Conservation (phyloP, 2,329 filamentous ascomycete species). For the Monosporascus sp. region DNA sequence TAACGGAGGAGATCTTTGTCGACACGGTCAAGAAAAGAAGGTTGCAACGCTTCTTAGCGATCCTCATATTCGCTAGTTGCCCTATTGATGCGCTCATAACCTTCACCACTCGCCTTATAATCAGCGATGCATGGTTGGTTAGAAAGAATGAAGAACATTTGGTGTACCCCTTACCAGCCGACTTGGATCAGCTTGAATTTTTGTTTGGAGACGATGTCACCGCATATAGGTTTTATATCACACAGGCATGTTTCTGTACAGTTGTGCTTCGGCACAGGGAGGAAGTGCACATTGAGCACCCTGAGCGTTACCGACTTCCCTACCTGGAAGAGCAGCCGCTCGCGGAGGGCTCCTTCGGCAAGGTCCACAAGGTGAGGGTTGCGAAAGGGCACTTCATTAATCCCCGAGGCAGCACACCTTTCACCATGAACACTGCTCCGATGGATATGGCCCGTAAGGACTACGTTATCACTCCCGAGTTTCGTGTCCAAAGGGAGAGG, state of each 20-base stretch:
- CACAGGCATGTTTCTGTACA: conserved; percentile 28
- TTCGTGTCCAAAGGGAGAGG: conserved; percentile 22
- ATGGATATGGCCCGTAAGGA: conserved; percentile 31
- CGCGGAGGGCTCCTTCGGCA: conserved; percentile 28
- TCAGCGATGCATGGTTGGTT: conserved; percentile 2
- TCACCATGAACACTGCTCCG: conserved; percentile 14
- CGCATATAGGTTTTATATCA: conserved; percentile 24
- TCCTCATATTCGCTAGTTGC: conserved; percentile 24
- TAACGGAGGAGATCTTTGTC: conserved; percentile 13
- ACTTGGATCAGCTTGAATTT: conserved; percentile 11
- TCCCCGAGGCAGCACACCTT: not conserved
- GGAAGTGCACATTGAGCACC: conserved; percentile 19
- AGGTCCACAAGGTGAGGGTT: conserved; percentile 24
- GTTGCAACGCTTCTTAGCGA: conserved; percentile 25
- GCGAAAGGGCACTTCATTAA: conserved; percentile 29
- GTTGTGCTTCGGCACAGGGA: conserved; percentile 23
- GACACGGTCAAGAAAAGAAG: conserved; percentile 17
- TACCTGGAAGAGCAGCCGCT: conserved; percentile 28
- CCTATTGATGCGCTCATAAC: conserved; percentile 15
- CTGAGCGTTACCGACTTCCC: conserved; percentile 22
- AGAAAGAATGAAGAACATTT: not conserved
- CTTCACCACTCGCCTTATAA: conserved; percentile 16
- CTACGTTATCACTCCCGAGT: conserved; percentile 23
- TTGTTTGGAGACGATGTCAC: conserved; percentile 16
- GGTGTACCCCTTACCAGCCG: conserved; percentile 13